Percentiles rank a stretch among this genome's conserved stretches.
Conservation (phyloP, 805 yeast species). For the Cyberlindnera xishuangbannaensis region DNA sequence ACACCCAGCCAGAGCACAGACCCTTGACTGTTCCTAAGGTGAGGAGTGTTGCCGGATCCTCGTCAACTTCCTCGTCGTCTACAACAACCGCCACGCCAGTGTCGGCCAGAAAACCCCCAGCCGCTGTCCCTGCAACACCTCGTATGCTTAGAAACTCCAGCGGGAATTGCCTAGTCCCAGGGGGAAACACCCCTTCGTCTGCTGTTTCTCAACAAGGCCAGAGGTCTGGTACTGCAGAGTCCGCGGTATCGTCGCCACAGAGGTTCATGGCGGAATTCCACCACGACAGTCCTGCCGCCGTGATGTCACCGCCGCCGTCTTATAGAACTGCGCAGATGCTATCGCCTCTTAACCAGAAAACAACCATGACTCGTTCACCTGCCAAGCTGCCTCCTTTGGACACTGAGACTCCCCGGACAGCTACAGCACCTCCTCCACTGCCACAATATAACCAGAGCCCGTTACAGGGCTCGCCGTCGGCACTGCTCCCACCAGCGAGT, state of each 20-base stretch:
- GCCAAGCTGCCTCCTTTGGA: conserved; percentile 11
- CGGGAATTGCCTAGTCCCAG: conserved; percentile 27
- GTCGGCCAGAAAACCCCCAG: conserved; percentile 15
- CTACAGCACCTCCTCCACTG: conserved; percentile 7
- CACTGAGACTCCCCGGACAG: conserved; percentile 2
- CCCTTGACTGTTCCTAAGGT: conserved; percentile 24
- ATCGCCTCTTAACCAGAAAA: neutral
- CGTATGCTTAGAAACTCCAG: conserved; percentile 60
- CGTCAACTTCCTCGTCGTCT: too few species aligned
- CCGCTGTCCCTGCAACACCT: conserved; percentile 57
- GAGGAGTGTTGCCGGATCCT: too few species aligned
- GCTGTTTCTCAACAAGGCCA: too few species aligned
- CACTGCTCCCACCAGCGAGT: conserved; percentile 17
- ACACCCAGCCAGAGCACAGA: too few species aligned
- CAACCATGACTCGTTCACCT: conserved; percentile 6
- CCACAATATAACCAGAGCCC: too few species aligned
- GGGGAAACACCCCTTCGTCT: conserved; percentile 5
- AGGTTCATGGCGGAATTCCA: too few species aligned
- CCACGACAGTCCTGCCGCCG: too few species aligned
- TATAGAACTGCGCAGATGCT: conserved; percentile 1
- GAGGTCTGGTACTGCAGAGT: too few species aligned
- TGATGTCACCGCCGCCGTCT: conserved; percentile 1
- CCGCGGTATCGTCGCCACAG: too few species aligned
- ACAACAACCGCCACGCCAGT: conserved; percentile 9
- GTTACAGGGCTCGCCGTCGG: too few species aligned